Base-by-base conservation (phyloP, 257 asterid species). In the Thymus mandschuricus region DNA sequence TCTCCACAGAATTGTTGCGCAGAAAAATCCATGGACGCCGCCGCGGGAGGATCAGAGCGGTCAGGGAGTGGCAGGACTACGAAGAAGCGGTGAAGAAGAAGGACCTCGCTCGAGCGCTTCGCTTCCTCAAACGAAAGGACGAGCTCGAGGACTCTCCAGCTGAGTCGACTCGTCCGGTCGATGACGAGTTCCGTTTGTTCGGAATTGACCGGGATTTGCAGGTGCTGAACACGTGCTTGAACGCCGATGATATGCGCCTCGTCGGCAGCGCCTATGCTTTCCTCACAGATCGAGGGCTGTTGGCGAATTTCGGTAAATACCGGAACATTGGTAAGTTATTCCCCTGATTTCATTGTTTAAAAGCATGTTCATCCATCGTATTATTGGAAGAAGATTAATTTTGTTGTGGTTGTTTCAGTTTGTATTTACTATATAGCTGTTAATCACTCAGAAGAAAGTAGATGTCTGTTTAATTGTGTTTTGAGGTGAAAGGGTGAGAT, bases 171-270 rank as follows among this genome's bases (percentile, higher is more conserved):
- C 63, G 72, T 30, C 74, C 76, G 49, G 46, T 46, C 3, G 58
- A 44, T 10, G 78, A 33, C 10, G 76, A 51, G 31, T 63, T 69
- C 38, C 81, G 72, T 58, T 65, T 75, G 63, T 58, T 73, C 29
- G 86, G 80, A 49, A 57, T 73, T 79, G 84, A 75, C 46, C 81
- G 92, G 83, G 91, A 93, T 72, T 93, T 96, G 96, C 86, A 87
- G 73, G 87, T 94, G 54, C 63, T 93, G 66, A 96, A 91, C 78
- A 88, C 98, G 49, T 91, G 96, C 79, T 81, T 93, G 86, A 93
- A 89, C 85, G 98, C 97, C 44, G 98, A 93, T 79, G 97, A 94
- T 78, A 81, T 94, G 97, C 81, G 82, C 78, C 97, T 94, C 55
- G 98, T 94, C 50, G 96, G 80, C 7, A 79, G 74, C 70, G 96